Conservation (phyloP, 768 basidiomycete species). For the Mycena olivaceomarginata region DNA sequence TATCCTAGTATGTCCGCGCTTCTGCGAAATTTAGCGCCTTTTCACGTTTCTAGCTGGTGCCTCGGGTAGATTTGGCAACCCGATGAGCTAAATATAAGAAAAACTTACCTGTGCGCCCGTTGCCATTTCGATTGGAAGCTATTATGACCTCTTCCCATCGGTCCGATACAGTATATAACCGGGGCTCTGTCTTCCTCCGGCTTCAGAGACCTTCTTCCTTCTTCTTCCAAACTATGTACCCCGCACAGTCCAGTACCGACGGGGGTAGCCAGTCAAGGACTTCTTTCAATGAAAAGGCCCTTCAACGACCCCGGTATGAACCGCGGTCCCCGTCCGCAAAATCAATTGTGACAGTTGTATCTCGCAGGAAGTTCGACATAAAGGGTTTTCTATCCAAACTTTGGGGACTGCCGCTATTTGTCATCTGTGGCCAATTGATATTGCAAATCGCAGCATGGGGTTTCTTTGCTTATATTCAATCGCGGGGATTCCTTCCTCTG, state of each 20-base stretch:
- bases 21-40: conserved; percentile 2
- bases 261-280: not conserved
- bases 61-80: not conserved
- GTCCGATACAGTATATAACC: not conserved
- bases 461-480: conserved; percentile 6
- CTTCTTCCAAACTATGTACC: conserved; percentile 3
- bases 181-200: not conserved
- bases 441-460: conserved; percentile 4
- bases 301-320: not conserved
- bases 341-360: conserved; percentile 1
- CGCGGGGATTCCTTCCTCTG: conserved; percentile 3
- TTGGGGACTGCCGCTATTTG: conserved; percentile 4
- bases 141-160: not conserved
- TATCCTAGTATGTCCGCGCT: not conserved
- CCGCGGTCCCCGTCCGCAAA: not conserved
- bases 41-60: not conserved
- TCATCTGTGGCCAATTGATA: conserved; percentile 1
- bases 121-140: not conserved
- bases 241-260: not conserved
- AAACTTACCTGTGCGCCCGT: not conserved
- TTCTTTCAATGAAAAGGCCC: not conserved
- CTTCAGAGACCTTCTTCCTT: not conserved
- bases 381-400: conserved; percentile 3
- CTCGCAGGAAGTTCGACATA: not conserved
- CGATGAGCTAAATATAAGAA: not conserved